Evolutionary conservation across 1,139 yeast species (phyloP).

Genomic region (Nakaseomyces kungkrabaensis): DNA sequence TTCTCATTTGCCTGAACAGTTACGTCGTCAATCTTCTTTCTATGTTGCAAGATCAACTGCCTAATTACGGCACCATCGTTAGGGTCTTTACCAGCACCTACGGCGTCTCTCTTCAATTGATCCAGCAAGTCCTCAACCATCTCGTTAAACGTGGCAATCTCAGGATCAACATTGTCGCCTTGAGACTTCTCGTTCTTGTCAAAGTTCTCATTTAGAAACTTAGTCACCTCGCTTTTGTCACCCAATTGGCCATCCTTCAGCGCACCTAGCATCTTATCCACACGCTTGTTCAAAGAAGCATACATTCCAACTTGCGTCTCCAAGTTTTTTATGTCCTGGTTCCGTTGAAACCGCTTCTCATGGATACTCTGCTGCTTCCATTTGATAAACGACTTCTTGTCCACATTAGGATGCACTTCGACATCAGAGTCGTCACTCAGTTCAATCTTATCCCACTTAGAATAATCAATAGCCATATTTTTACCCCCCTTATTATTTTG

Average conservation of each 20-base stretch:
- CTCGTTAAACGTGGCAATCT: constrained; percentile 76
- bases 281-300: constrained; percentile 58
- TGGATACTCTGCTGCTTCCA: constrained; percentile 98
- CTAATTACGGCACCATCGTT: constrained; percentile 37
- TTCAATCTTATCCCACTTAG: constrained; percentile 96
- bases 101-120: constrained; percentile 54
- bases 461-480: constrained; percentile 74
- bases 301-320: constrained; percentile 73
- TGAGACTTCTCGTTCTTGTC: constrained; percentile 48
- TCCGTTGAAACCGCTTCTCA: constrained; percentile 77
- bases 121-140: constrained; percentile 84
- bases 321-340: constrained; percentile 62
- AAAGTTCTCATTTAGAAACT: constrained; percentile 39
- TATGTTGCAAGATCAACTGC: constrained; percentile 44
- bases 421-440: constrained; percentile 92
- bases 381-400: constrained; percentile 78
- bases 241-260: constrained; percentile 35
- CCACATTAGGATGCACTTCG: constrained; percentile 98
- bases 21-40: constrained; percentile 58
- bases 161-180: constrained; percentile 46
- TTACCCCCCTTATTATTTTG: background rate
- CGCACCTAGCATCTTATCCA: constrained; percentile 44
- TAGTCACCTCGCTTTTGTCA: constrained; percentile 34
- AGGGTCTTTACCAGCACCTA: constrained; percentile 39
- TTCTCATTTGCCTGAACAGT: constrained; percentile 50